phyloP scores from a whole-genome alignment of 2,329 filamentous ascomycete genomes.

The Colletotrichum australisinense region DNA sequence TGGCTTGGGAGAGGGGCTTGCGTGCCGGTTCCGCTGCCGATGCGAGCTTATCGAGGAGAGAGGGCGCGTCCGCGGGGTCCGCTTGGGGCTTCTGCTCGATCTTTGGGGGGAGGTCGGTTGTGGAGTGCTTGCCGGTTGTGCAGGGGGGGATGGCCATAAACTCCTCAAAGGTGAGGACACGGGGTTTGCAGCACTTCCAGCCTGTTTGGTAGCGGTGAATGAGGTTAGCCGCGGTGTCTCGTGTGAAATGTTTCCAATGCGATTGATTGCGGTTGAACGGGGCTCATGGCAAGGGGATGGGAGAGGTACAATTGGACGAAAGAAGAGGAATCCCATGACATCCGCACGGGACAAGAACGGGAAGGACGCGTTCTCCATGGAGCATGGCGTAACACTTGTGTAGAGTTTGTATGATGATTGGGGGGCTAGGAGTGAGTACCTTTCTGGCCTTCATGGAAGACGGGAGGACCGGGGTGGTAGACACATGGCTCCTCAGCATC shows the following conservation, averaged over 20 bases:
- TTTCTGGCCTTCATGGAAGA: slow-evolving; percentile 99
- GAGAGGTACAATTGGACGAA: slow-evolving; percentile 1
- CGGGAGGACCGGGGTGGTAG: slow-evolving; percentile 93
- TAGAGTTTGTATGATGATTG: slow-evolving; percentile 15
- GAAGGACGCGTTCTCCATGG: slow-evolving; percentile 26
- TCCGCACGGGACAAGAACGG: slow-evolving; percentile 18
- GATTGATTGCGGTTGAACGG: background rate
- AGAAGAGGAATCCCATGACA: slow-evolving; percentile 1
- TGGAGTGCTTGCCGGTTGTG: slow-evolving; percentile 92
- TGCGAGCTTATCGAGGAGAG: slow-evolving; percentile 54
- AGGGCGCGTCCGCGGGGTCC: slow-evolving; percentile 51
- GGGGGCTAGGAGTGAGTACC: slow-evolving; percentile 64
- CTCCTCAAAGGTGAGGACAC: slow-evolving; percentile 97
- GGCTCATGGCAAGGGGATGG: slow-evolving; percentile 6
- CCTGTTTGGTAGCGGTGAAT: slow-evolving; percentile 62
- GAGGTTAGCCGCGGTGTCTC: slow-evolving; percentile 33
- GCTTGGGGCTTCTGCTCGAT: slow-evolving; percentile 65
- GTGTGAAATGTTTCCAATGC: slow-evolving; percentile 1
- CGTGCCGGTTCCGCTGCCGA: slow-evolving; percentile 54
- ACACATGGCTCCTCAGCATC: slow-evolving; percentile 85
- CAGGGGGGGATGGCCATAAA: slow-evolving; percentile 94
- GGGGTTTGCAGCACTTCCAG: slow-evolving; percentile 99
- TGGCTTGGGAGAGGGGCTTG: slow-evolving; percentile 49
- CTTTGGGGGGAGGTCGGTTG: slow-evolving; percentile 77
- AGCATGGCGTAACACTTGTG: slow-evolving; percentile 11